Base-by-base conservation (phyloP, 805 yeast species). In the Sugiyamaella americana region DNA sequence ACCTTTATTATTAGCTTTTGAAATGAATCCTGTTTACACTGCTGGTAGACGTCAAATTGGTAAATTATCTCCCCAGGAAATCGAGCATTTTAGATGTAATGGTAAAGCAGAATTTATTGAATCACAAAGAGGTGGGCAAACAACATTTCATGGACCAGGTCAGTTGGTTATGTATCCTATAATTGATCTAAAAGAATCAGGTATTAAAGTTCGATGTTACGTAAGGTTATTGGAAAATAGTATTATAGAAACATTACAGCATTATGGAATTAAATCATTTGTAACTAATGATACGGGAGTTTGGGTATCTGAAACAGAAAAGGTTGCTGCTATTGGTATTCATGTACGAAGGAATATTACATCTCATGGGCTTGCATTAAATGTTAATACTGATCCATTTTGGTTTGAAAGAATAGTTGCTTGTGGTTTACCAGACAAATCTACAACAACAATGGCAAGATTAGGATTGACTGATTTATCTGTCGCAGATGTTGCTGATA, bases 81-180 rank as follows among this genome's bases (percentile, higher is more conserved):
- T 39, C 51, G 60, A 51, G 41, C 50, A 39, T 55, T 62, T 63
- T 23, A 47, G 43, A 17, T 60, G 56, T 4, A 49, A 26, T 52
- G 67, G 56, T 26, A 43, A 43, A 17, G 82, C 88, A 13, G 72
- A 72, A 24, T 85, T 79, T 58, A 74, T 81, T n/a, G 91, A 86
- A 57, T 76, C 93, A 0, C 79, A 79, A 45, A 71, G 99, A 51
- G 99, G 99, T 13, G 99, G 99, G 0, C 95, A 93, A 61, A 79
- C 93, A 1, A 93, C 98, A 0, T 93, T 86, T 71, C 99, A 93
- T 67, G 98, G 98, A 0, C 84, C 93, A 1, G 98, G 98, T 0
- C 99, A 93, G 64, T 61, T 87, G 34, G 96, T 89, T 1, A 79
- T 87, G 3, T 93, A 91, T 59, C 81, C 93, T 8, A 73, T 93